A percentile compares a stretch with the other conserved stretches of the same genome.
These are phyloP conservation scores for Eucalyptus regnans DNA, from an alignment of 345 rosid genomes.

Conservation along the genomic window DNA sequence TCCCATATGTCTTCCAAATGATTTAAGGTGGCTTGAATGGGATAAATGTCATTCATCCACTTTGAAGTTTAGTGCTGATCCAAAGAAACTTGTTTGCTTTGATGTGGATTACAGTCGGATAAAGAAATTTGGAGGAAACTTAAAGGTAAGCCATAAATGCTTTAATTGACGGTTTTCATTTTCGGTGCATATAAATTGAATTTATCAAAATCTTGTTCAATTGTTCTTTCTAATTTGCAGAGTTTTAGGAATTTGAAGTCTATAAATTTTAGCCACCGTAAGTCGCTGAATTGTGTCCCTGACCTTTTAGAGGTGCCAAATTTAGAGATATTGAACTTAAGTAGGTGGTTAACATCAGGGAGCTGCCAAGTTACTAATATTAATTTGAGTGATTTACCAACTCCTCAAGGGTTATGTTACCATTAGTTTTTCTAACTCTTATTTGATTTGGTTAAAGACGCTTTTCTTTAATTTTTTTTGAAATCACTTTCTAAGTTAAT, in stretches of 20 bases:
- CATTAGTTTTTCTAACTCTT: not conserved
- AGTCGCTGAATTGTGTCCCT: rapidly evolving
- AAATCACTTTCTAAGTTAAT: not conserved
- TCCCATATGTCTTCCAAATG: rapidly evolving
- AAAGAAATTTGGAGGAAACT: rapidly evolving
- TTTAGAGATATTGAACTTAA: too few species aligned
- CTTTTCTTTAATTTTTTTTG: too few species aligned
- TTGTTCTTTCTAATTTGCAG: not conserved
- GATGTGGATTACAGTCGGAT: rapidly evolving
- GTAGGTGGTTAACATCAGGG: not conserved
- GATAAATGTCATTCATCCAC: not conserved
- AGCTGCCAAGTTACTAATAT: not conserved
- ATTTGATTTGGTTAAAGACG: not conserved
- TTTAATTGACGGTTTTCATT: too few species aligned
- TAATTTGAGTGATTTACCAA: not conserved
- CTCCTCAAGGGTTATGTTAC: not conserved
- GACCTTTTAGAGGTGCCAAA: not conserved
- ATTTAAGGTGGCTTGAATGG: not conserved
- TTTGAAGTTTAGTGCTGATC: not conserved
- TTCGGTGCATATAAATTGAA: not conserved
- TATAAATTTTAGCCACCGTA: too few species aligned
- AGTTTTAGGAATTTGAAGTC: not conserved
- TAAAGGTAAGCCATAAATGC: not conserved
- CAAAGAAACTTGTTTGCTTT: not conserved
- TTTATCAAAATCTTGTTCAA: not conserved